Base-by-base conservation (phyloP, 2,329 filamentous ascomycete genomes). In the Orbilia ellipsospora region DNA sequence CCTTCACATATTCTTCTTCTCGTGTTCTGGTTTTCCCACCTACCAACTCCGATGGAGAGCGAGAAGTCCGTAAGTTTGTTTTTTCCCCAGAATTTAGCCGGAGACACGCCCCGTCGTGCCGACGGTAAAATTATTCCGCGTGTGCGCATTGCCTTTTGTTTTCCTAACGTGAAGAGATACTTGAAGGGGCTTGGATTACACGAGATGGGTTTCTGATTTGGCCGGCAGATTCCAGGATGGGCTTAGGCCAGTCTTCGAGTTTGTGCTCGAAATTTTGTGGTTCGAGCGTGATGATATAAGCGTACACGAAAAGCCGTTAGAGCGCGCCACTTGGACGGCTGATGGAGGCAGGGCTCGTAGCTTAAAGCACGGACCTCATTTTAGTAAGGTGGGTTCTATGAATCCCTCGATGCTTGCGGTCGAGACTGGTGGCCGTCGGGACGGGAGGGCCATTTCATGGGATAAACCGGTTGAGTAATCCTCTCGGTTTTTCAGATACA, bases 61-160 rank as follows among this genome's bases (percentile, higher is more conserved):
- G 15, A 23, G 26, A 44, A 48, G 44, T 15, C 16, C 16, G 13
- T 23, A 55, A 15, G 18, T 42, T 36, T 36, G 31, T 36, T 36
- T 36, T 36, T 36, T 18, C 3, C 28, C 40, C 55, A 28, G 57
- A 75, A 56, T 75, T 75, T 75, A 75, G 48, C 72, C 72, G 72
- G 72, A 56, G 18, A 50, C 36, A 75, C 72, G 72, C 45, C 44
- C 72, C 72, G 72, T 59, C 72, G 72, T 66, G 45, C 72, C 72
- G 72, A 75, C 72, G 72, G 72, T 69, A 69, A 75, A 75, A 75
- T 56, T 75, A 48, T 61, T 75, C 72, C 72, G 64, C 65, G 72
- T 62, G 51, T 63, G 56, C 48, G 40, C 48, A 48, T 61, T 6
- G 36, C 15, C 20, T 45, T 66, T 56, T 42, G 40, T 66, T 23